Percentiles rank a stretch among this genome's conserved stretches.
These are phyloP conservation scores for Agrostemma githago DNA, from an alignment of 148 eudicot species.

Conservation along the genomic window DNA sequence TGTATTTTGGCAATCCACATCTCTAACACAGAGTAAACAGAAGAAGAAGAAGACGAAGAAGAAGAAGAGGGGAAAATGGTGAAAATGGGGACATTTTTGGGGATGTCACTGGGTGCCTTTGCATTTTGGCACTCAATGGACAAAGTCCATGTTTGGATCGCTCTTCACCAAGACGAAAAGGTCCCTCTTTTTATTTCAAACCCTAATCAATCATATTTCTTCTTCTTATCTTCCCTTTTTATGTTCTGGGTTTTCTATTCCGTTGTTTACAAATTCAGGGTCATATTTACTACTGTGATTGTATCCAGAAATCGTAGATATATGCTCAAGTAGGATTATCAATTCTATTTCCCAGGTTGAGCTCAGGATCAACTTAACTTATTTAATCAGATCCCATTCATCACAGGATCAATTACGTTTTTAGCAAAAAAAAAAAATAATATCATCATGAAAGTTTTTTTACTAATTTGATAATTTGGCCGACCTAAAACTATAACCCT, in stretches of 20 bases:
- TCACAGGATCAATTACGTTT: no score
- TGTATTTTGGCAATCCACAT: no score
- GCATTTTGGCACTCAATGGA: conserved; percentile 92
- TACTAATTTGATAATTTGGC: no score
- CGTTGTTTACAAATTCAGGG: not conserved
- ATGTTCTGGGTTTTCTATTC: not conserved
- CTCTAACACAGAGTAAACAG: no score
- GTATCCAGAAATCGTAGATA: not conserved
- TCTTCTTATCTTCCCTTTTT: not conserved
- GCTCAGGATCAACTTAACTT: conserved; percentile 2
- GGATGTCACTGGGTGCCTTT: conserved; percentile 80
- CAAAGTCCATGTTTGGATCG: conserved; percentile 92
- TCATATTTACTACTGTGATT: not conserved
- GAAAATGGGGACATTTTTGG: conserved; percentile 61
- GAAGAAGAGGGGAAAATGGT: conserved; percentile 44
- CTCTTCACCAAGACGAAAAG: conserved; percentile 96
- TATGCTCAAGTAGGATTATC: not conserved
- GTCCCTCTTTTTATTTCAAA: conserved; percentile 21
- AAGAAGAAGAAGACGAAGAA: not conserved
- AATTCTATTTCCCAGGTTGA: no score
- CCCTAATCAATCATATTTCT: conserved; percentile 10
- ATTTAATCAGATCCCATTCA: no score
- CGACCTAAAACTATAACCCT: no score
- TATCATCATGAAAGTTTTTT: no score
- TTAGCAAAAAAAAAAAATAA: no score